Conservation (phyloP, 139 green algal genomes). For the Mesotaenium endlicherianum region DNA sequence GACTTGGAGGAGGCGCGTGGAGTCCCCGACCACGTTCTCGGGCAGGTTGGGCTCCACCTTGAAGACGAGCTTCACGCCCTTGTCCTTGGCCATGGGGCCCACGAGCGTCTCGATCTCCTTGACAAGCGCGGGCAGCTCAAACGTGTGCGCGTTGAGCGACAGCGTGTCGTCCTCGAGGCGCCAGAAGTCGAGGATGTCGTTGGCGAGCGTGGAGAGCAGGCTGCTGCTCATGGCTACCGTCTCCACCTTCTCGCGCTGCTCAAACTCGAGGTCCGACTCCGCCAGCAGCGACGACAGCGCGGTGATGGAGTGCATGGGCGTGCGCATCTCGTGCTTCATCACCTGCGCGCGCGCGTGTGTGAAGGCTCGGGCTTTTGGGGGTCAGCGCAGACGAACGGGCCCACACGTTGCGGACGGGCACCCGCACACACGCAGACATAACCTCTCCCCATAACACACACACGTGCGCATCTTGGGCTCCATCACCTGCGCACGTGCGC, state of each 20-base stretch:
- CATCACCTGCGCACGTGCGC: no score
- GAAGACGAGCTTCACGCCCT: slow-evolving; percentile 18
- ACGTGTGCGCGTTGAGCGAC: slow-evolving; percentile 14
- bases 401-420: no score
- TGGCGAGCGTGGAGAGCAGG: slow-evolving; percentile 33
- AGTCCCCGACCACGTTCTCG: slow-evolving; percentile 20
- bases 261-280: slow-evolving; percentile 19
- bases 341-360: not conserved
- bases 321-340: slow-evolving; percentile 51
- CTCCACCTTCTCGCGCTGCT: slow-evolving; percentile 31
- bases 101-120: slow-evolving; percentile 19
- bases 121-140: slow-evolving; percentile 22
- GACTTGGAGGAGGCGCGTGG: slow-evolving; percentile 37
- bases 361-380: no score
- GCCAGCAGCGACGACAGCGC: slow-evolving; percentile 42
- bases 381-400: no score
- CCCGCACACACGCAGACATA: no score
- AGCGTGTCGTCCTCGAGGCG: slow-evolving; percentile 44
- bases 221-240: slow-evolving; percentile 17
- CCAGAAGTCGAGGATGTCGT: slow-evolving; percentile 52
- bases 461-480: no score
- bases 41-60: slow-evolving; percentile 29
- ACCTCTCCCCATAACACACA: no score
- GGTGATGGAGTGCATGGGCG: slow-evolving; percentile 49
- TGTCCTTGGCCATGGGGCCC: slow-evolving; percentile 16